Evolutionary conservation across 169 alveolate genomes (phyloP), one percentile per base, ranked within the genome.

Genomic region (Plasmodium coatneyi): DNA sequence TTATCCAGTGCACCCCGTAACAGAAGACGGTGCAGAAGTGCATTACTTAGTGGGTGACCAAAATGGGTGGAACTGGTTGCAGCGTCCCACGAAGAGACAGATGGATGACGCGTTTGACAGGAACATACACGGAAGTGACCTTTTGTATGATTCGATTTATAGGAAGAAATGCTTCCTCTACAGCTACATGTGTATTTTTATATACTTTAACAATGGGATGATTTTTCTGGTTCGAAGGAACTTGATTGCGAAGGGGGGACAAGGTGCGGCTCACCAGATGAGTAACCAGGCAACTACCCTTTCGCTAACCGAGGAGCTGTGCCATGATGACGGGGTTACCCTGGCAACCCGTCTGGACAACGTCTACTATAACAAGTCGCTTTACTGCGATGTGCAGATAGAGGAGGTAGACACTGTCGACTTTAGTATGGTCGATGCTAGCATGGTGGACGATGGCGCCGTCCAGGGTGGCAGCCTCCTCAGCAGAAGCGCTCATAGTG

Each of bases 151-250:
- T 76, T 72, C 2, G 22, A 74, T 86, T n/a, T 86, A 86, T 46
- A 72, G 86, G 16, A 74, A 54, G 80, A 56, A 41, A 12, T 6
- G 28, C 25, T 86, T 86, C 43, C 66, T 52, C 28, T 86, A 86
- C 70, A 86, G 93, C 32, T 86, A 86, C 43, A 76, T 86, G 93
- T 86, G 86, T 22, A 76, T 86, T 30, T 76, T 54, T 86, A 66
- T 86, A 19, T 86, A 32, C 30, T 70, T 86, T 5, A 86, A 86
- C 46, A 86, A 86, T 76, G 93, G 93, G 14, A 76, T 52, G 84
- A 76, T 86, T 34, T 86, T 49, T 22, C 36, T 86, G n/a, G 12
- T 86, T 4, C 32, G 93, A 34, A 86, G 86, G 19, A 86, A 86
- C 30, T 54, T 86, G 80, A 74, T 86, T 78, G 56, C 7, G 3